phyloP scores from a whole-genome alignment of 257 asterid genomes.

The Solanum pinnatisectum region DNA sequence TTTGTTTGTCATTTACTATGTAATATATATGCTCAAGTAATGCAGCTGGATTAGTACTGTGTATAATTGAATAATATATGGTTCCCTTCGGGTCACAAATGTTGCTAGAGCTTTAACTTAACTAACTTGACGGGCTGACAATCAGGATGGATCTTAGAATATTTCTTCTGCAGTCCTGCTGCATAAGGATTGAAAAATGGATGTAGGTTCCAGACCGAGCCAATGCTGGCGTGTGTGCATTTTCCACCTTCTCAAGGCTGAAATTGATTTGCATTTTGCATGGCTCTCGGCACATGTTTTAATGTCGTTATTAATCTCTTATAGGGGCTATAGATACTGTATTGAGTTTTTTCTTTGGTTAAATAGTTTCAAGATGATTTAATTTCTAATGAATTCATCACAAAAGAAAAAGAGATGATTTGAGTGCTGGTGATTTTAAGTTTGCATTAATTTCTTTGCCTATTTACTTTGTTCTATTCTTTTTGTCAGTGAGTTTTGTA shows the following conservation, averaged over 20 bases:
- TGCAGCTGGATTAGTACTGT: neutral
- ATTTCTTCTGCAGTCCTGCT: neutral
- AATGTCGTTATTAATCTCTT: neutral
- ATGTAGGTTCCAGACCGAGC: neutral
- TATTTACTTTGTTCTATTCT: neutral
- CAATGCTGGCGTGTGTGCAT: neutral
- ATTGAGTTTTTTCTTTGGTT: neutral
- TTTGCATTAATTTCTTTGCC: neutral
- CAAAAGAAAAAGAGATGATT: neutral
- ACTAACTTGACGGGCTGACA: neutral
- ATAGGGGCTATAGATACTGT: neutral
- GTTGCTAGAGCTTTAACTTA: neutral
- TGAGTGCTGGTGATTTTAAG: neutral
- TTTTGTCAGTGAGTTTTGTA: neutral
- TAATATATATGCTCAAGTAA: neutral
- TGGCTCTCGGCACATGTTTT: neutral
- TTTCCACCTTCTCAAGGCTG: neutral
- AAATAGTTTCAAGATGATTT: neutral
- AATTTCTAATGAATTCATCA: neutral
- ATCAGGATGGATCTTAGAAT: neutral
- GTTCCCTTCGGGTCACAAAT: neutral
- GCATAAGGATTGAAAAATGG: neutral
- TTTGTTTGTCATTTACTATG: neutral
- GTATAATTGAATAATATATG: neutral
- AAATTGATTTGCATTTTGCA: neutral